Evolutionary conservation across 352 stramenopile genomes (phyloP).

Genomic region (Globisporangium yorkense): DNA sequence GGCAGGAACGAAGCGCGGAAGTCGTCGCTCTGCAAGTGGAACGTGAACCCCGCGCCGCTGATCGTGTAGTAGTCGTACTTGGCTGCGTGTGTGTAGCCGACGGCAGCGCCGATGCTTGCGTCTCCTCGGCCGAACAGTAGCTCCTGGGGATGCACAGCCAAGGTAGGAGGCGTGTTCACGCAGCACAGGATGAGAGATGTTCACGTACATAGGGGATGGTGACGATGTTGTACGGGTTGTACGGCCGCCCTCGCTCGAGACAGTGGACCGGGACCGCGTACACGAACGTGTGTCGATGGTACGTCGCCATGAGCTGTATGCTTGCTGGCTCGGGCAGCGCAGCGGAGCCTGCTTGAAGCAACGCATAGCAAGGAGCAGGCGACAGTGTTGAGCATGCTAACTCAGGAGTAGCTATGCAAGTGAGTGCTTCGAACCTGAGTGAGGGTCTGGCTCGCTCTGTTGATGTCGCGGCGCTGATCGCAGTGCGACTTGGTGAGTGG

Average conservation of each 20-base stretch:
- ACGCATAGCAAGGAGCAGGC: neutral
- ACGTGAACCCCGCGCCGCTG: conserved; percentile 48
- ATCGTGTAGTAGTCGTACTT: conserved; percentile 71
- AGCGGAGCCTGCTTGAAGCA: neutral
- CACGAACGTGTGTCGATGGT: conserved; percentile 46
- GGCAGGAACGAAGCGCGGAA: conserved; percentile 40
- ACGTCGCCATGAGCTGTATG: conserved; percentile 1
- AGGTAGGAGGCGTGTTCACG: neutral
- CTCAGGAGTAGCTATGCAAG: neutral
- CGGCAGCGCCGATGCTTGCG: neutral
- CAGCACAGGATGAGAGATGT: neutral
- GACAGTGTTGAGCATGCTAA: too few relatives aligned
- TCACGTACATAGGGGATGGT: conserved; percentile 47
- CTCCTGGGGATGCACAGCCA: neutral
- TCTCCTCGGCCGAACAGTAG: conserved; percentile 1
- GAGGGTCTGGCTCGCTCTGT: neutral
- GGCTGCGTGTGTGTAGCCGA: conserved; percentile 14
- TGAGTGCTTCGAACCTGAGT: neutral
- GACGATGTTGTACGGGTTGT: conserved; percentile 68
- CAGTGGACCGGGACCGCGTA: conserved; percentile 61
- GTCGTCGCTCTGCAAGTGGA: conserved; percentile 43
- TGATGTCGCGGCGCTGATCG: neutral
- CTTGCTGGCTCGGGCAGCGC: neutral
- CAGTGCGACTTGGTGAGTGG: neutral
- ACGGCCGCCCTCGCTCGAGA: conserved; percentile 31